A percentile compares a stretch with the other conserved stretches of the same genome.
Conservation (phyloP, 2,329 filamentous ascomycete species). For the Penicillium freii region DNA sequence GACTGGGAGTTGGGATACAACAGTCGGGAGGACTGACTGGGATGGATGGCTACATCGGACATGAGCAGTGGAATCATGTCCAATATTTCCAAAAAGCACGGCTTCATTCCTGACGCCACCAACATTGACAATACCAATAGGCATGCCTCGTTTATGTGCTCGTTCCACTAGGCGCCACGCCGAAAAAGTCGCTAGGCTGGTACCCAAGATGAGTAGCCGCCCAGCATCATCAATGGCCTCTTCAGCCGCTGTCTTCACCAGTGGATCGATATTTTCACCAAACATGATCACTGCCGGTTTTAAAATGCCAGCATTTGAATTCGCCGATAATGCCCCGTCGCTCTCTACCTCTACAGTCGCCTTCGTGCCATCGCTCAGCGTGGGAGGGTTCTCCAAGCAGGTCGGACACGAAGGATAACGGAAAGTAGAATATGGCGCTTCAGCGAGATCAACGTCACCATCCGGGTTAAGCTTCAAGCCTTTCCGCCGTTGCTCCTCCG, state of each 20-base stretch:
- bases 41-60: constrained; percentile 45
- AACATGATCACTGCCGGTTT: constrained; percentile 97
- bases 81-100: constrained; percentile 38
- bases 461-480: constrained; percentile 88
- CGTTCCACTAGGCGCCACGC: constrained; percentile 86
- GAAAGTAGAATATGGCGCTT: constrained; percentile 84
- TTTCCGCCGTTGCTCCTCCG: constrained; percentile 62
- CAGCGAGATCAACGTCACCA: constrained; percentile 86
- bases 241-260: constrained; percentile 74
- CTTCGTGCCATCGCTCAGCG: constrained; percentile 53
- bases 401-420: constrained; percentile 84
- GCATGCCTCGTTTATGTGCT: constrained; percentile 77
- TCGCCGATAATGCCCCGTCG: constrained; percentile 73
- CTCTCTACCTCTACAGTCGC: constrained; percentile 66
- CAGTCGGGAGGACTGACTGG: constrained; percentile 43
- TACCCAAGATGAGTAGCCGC: constrained; percentile 76
- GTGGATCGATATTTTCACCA: constrained; percentile 74
- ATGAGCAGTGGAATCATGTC: constrained; percentile 26
- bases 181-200: constrained; percentile 89
- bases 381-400: constrained; percentile 66
- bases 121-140: constrained; percentile 83
- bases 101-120: constrained; percentile 50
- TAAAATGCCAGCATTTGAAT: constrained; percentile 71
- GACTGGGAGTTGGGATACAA: constrained; percentile 34
- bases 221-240: constrained; percentile 73